Evolutionary conservation across 1,139 yeast species (phyloP).

Genomic region (Zygotorulaspora mrakii): DNA sequence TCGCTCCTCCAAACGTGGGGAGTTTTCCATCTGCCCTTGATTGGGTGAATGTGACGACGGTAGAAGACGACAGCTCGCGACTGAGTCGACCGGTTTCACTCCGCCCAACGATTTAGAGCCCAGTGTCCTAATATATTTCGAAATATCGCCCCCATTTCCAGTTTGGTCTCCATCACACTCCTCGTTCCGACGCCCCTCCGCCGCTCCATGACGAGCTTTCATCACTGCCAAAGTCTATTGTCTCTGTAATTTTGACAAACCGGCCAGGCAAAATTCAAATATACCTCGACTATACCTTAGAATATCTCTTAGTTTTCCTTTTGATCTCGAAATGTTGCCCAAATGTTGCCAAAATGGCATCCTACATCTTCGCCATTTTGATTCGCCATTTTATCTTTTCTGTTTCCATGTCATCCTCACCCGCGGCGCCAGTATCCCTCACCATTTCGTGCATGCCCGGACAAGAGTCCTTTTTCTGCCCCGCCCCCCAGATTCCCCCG

Average conservation of each 20-base stretch:
- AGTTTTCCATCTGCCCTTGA: constrained; percentile 1
- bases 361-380: neutral
- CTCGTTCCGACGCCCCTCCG: constrained; percentile 3
- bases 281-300: too few relatives aligned
- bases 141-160: constrained; percentile 3
- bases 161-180: constrained; percentile 4
- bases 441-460: neutral
- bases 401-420: neutral
- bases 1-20: neutral
- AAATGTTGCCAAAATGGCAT: too few relatives aligned
- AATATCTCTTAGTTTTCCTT: too few relatives aligned
- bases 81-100: constrained; percentile 9
- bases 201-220: neutral
- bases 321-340: too few relatives aligned
- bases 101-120: constrained; percentile 26
- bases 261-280: too few relatives aligned
- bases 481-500: neutral
- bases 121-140: constrained; percentile 22
- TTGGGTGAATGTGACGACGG: constrained; percentile 22
- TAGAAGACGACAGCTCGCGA: constrained; percentile 15
- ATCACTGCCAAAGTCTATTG: neutral
- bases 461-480: neutral
- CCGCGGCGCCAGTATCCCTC: neutral
- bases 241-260: neutral
- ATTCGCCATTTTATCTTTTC: neutral